Conservation (phyloP, 257 asterid genomes). For the Lycium barbarum region DNA sequence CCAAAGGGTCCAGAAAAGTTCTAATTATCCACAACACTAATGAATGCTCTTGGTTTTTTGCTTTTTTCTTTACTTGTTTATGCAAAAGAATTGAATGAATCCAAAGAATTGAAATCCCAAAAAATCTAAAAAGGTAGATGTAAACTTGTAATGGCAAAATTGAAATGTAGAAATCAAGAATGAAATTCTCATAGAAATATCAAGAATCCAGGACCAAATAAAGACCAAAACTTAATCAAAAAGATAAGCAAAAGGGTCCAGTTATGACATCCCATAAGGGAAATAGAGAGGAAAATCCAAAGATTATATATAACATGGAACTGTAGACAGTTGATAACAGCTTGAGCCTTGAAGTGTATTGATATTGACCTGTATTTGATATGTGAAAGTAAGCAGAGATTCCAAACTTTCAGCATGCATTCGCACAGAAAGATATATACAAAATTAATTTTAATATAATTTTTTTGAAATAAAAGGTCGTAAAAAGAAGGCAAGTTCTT, state of each 20-base stretch:
- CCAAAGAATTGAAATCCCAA: slow-evolving; percentile 22
- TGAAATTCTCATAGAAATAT: background rate
- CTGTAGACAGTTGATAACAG: slow-evolving; percentile 27
- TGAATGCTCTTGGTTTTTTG: background rate
- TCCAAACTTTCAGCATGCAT: slow-evolving; percentile 59
- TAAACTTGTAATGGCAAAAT: slow-evolving; percentile 14
- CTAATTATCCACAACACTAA: background rate
- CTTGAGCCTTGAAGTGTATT: background rate
- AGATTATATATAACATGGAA: slow-evolving; percentile 36
- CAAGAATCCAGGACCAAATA: background rate
- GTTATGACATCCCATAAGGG: slow-evolving; percentile 20
- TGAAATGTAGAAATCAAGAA: slow-evolving; percentile 22
- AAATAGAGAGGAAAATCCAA: background rate
- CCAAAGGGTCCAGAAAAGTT: background rate
- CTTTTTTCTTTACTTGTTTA: background rate
- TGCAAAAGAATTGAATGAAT: slow-evolving; percentile 34
- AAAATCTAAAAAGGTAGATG: background rate
- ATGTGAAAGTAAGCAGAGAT: slow-evolving; percentile 55
- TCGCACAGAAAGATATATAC: slow-evolving; percentile 44
- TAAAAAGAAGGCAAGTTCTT: slow-evolving; percentile 49
- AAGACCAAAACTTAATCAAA: background rate
- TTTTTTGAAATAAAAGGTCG: slow-evolving; percentile 37
- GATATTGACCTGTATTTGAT: slow-evolving; percentile 39
- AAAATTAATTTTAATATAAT: background rate
- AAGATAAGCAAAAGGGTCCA: background rate